Evolutionary conservation across 2,329 filamentous ascomycete genomes (phyloP).

Genomic region (Claviceps sorghi): DNA sequence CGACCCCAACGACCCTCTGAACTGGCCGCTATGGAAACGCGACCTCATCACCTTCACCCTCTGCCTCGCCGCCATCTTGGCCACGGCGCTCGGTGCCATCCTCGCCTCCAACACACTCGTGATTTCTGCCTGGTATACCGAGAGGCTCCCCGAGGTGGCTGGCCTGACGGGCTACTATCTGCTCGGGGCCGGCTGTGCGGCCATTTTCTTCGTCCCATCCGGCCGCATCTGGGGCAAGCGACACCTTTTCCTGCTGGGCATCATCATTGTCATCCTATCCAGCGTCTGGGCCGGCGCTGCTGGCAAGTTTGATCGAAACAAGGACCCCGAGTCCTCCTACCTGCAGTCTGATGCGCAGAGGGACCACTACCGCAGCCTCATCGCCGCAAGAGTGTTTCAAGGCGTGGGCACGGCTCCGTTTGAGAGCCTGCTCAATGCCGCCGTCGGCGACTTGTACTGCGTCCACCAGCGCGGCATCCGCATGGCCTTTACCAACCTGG

Average conservation of each 20-base stretch:
- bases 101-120: constrained; percentile 80
- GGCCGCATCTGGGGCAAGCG: constrained; percentile 87
- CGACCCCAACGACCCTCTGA: constrained; percentile 76
- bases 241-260: constrained; percentile 70
- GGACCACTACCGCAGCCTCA: constrained; percentile 51
- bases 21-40: constrained; percentile 74
- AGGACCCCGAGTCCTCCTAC: neutral
- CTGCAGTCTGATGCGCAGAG: constrained; percentile 1
- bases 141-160: constrained; percentile 60
- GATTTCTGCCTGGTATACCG: constrained; percentile 50
- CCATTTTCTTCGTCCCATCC: constrained; percentile 73
- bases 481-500: constrained; percentile 62
- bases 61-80: constrained; percentile 68
- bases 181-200: constrained; percentile 65
- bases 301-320: constrained; percentile 21
- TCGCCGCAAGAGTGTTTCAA: constrained; percentile 71
- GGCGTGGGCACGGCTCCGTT: constrained; percentile 79
- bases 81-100: constrained; percentile 69
- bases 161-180: constrained; percentile 79
- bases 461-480: constrained; percentile 72
- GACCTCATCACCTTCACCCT: constrained; percentile 68
- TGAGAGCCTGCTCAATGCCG: constrained; percentile 77
- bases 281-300: constrained; percentile 66
- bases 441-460: constrained; percentile 79
- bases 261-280: constrained; percentile 55